These are phyloP conservation scores for Fusarium zealandicum DNA, from an alignment of 2,329 filamentous ascomycete species.

Conservation along the genomic window DNA sequence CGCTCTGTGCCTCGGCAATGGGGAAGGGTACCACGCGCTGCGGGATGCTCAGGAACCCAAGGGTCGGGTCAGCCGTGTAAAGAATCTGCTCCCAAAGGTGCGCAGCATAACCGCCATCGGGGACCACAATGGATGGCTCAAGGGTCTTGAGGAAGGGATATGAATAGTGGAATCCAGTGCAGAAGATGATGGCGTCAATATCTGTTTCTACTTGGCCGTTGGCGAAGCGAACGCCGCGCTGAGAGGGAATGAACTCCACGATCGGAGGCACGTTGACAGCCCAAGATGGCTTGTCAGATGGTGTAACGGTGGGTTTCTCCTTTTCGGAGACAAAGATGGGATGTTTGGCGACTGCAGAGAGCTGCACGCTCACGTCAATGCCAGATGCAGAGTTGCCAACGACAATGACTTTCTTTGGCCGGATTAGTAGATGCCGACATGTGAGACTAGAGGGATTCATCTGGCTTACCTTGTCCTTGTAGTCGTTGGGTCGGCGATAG, in stretches of 20 bases:
- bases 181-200: conserved; percentile 80
- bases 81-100: conserved; percentile 77
- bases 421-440: neutral
- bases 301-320: conserved; percentile 40
- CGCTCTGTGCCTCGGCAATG: conserved; percentile 71
- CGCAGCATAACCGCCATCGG: conserved; percentile 68
- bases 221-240: conserved; percentile 65
- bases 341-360: conserved; percentile 59
- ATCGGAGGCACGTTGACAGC: conserved; percentile 54
- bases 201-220: conserved; percentile 67
- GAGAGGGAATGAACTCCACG: conserved; percentile 52
- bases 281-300: conserved; percentile 41
- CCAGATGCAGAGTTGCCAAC: conserved; percentile 77
- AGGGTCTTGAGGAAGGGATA: conserved; percentile 70
- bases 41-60: conserved; percentile 70
- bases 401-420: conserved; percentile 67
- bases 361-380: conserved; percentile 72
- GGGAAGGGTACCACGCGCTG: conserved; percentile 78
- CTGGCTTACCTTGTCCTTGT: conserved; percentile 42
- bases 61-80: conserved; percentile 67
- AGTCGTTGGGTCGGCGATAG: conserved; percentile 59
- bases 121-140: conserved; percentile 60
- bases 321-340: conserved; percentile 65
- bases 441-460: too few relatives aligned
- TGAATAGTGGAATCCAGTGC: conserved; percentile 85